Evolutionary conservation across 345 rosid species (phyloP), one percentile per base, ranked within the genome.

Genomic region (Kernera saxatilis): DNA sequence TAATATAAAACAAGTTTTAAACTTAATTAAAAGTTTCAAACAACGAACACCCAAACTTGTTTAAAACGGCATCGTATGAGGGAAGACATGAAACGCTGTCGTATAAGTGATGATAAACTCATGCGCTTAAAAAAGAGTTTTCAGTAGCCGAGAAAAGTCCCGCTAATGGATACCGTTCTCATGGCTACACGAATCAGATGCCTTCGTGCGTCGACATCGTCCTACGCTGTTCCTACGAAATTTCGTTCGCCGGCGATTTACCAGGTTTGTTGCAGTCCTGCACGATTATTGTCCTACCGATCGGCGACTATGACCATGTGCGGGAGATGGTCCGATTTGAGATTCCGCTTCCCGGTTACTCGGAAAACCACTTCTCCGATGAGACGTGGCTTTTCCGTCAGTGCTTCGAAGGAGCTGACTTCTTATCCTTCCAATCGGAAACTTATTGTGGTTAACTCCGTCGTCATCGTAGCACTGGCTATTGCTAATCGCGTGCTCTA

Each of bases 401-500:
- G 56, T 13, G 84, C 86, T 25, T 67, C 84, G 4, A 45, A 30
- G 55, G 54, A 64, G 50, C 6, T 62, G 0, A 41, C 70, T 8
- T 37, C 43, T 0, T 1, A 25, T 12, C 30, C 80, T 5, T 44
- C 79, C 4, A 74, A 65, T 50, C 57, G 71, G 29, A 77, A 65
- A 35, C 64, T 81, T 17, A 77, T 89, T 61, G 22, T 75, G 23
- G 10, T 71, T 21, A 56, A 78, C 80, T 85, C 92, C 4, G 85
- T 82, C 5, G 25, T 78, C 40, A 77, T 93, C 6, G 73, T 87
- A 3, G 33, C 73, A 1, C 67, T 90, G 14, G 95, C 93, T 18
- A 73, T 92, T 8, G 91, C 91, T 6, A 88, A 92, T 81, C 95
- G 98, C 35, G 97, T 92, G 64, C 89, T 92, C 8, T 87, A 92